A percentile compares a stretch with the other conserved stretches of the same genome.
Evolutionary conservation across 768 basidiomycete species (phyloP).

Genomic region (Erythrobasidium yunnanense): DNA sequence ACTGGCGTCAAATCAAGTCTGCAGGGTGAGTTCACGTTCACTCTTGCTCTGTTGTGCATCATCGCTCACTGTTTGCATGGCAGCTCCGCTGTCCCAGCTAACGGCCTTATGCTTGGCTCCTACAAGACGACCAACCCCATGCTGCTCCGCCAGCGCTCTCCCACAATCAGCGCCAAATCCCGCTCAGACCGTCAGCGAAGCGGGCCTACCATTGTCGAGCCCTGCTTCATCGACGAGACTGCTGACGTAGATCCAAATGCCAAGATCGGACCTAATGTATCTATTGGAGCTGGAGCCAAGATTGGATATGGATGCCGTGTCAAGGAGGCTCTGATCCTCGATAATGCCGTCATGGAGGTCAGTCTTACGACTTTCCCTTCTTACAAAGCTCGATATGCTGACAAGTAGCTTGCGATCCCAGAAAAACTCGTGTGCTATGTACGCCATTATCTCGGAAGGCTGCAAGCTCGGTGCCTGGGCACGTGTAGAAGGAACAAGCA

Average conservation of each 20-base stretch:
- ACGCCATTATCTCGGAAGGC: conserved; percentile 43
- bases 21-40: conserved; percentile 40
- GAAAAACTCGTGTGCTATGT: conserved; percentile 43
- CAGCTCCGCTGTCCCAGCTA: conserved; percentile 46
- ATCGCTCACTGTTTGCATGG: too few species aligned
- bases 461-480: conserved; percentile 46
- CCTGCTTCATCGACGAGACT: conserved; percentile 44
- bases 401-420: neutral
- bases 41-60: too few species aligned
- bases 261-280: conserved; percentile 46
- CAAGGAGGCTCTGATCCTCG: conserved; percentile 44
- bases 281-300: conserved; percentile 41
- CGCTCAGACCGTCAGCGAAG: conserved; percentile 28
- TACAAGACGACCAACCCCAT: conserved; percentile 43
- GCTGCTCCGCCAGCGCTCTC: conserved; percentile 40
- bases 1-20: conserved; percentile 47
- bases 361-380: neutral
- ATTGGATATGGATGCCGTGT: conserved; percentile 44
- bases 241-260: conserved; percentile 43
- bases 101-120: conserved; percentile 43
- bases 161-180: conserved; percentile 37
- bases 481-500: conserved; percentile 42
- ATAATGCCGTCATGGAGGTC: conserved; percentile 42
- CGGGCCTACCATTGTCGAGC: conserved; percentile 39
- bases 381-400: neutral